These are phyloP conservation scores for Podospora comata DNA, from an alignment of 495 filamentous ascomycete species.

Conservation along the genomic window DNA sequence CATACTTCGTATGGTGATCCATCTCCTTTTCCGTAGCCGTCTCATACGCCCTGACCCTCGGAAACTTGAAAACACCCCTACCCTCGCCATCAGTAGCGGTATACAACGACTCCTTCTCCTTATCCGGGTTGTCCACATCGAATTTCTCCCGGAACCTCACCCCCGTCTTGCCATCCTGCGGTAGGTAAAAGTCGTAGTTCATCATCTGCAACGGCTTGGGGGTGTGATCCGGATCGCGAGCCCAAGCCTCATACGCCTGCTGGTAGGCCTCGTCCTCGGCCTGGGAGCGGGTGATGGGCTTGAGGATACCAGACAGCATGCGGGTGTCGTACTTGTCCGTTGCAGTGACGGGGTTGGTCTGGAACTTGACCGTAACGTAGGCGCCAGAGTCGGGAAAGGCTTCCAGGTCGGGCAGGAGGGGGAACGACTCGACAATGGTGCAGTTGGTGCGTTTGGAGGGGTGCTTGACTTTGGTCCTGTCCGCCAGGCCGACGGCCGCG, in stretches of 20 bases:
- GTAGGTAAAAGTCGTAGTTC: constrained; percentile 81
- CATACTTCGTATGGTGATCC: constrained; percentile 61
- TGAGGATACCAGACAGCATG: constrained; percentile 74
- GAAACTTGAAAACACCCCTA: constrained; percentile 63
- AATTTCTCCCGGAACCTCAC: constrained; percentile 70
- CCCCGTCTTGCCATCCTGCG: constrained; percentile 53
- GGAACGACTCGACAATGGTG: constrained; percentile 73
- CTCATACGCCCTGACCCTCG: constrained; percentile 79
- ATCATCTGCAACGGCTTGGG: constrained; percentile 61
- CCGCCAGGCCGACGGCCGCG: constrained; percentile 61
- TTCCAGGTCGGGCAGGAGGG: constrained; percentile 82
- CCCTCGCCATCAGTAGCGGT: constrained; percentile 42
- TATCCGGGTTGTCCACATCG: constrained; percentile 63
- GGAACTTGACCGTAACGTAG: constrained; percentile 86
- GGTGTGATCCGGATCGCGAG: constrained; percentile 57
- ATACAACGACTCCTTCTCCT: constrained; percentile 66
- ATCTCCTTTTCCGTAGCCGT: constrained; percentile 64
- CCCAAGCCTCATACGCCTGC: constrained; percentile 56
- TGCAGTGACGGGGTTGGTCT: constrained; percentile 67
- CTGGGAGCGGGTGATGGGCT: constrained; percentile 55
- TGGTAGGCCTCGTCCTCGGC: constrained; percentile 51
- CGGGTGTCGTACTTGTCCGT: constrained; percentile 67
- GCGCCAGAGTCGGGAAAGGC: constrained; percentile 82
- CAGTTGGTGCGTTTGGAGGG: constrained; percentile 71
- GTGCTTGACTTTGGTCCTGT: constrained; percentile 73